Evolutionary conservation across 73 alveolate species (phyloP).

Genomic region (Paramecium biaurelia): DNA sequence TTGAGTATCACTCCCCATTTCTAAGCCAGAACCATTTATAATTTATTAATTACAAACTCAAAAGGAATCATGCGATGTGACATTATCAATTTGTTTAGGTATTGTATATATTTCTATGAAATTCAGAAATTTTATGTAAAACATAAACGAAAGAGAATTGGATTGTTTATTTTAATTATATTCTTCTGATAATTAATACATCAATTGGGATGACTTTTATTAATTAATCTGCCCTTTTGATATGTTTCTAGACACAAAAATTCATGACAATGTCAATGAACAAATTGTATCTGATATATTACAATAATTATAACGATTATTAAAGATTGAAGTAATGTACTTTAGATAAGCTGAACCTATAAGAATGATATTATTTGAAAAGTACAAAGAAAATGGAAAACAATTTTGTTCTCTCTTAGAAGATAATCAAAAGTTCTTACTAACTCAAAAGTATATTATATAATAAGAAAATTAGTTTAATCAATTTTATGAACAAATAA

Average conservation of each 20-base stretch:
- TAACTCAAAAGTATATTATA: not conserved
- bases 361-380: slow-evolving; percentile 23
- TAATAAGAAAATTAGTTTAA: not conserved
- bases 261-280: not conserved
- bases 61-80: not conserved
- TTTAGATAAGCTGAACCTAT: slow-evolving; percentile 7
- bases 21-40: not conserved
- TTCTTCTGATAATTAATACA: not conserved
- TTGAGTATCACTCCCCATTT: slow-evolving; percentile 37
- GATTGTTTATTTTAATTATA: not conserved
- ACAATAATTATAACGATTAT: not conserved
- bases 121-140: not conserved
- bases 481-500: not conserved
- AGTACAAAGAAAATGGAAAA: slow-evolving; percentile 33
- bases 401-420: not conserved
- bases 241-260: not conserved
- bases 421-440: not conserved
- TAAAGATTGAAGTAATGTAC: not conserved
- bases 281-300: not conserved
- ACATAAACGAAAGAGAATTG: not conserved
- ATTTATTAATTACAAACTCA: not conserved
- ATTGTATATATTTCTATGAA: not conserved
- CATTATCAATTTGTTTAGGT: not conserved
- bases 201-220: not conserved
- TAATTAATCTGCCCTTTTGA: not conserved